Evolutionary conservation across 2,329 filamentous ascomycete species (phyloP).

Genomic region (Scedosporium aurantiacum): DNA sequence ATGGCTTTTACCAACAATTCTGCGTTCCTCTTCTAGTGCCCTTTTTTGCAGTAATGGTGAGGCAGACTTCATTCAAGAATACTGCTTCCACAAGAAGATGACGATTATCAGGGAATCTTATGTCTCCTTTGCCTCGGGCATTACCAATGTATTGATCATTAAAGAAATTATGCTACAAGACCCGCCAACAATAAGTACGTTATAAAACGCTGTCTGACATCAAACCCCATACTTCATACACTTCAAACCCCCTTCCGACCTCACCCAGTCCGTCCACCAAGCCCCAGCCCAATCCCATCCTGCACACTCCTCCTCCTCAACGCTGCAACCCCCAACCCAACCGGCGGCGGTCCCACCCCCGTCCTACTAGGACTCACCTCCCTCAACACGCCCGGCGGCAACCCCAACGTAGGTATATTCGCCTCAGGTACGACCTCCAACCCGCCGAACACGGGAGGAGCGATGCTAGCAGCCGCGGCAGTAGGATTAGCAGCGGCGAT

Average conservation of each 20-base stretch:
- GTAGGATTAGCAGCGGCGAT: conserved; percentile 8
- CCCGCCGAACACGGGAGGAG: conserved; percentile 4
- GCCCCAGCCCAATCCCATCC: conserved; percentile 13
- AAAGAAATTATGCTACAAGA: no score
- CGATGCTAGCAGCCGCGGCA: not conserved
- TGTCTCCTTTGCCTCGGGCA: no score
- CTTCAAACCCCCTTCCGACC: not conserved
- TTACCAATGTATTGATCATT: no score
- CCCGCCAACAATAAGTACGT: no score
- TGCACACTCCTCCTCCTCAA: conserved; percentile 39
- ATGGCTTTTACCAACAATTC: not conserved
- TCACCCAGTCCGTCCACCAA: conserved; percentile 1
- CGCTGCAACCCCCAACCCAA: conserved; percentile 24
- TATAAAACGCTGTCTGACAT: not conserved
- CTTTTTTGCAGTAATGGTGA: no score
- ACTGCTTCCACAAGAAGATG: no score
- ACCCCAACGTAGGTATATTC: conserved; percentile 46
- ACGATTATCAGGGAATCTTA: no score
- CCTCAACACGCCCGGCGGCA: conserved; percentile 44
- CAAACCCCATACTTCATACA: not conserved
- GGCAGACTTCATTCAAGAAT: no score
- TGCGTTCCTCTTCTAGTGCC: not conserved
- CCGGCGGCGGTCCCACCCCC: conserved; percentile 15
- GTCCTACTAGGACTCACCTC: conserved; percentile 15
- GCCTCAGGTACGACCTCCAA: conserved; percentile 39